Base-by-base conservation (phyloP, 2,329 filamentous ascomycete genomes). In the Aspergillus ochraceoroseus region DNA sequence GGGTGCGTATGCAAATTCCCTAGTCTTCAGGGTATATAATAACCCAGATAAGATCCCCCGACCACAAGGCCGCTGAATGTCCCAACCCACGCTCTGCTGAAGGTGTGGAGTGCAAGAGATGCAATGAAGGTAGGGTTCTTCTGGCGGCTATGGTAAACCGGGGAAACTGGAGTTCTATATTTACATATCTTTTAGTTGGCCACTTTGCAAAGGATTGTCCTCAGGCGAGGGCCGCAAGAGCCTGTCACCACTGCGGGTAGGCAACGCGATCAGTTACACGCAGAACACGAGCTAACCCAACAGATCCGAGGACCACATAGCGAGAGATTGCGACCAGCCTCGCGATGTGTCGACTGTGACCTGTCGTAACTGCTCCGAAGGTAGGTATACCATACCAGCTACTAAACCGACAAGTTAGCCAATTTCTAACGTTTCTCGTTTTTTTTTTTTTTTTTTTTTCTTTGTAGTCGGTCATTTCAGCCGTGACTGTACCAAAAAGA, bases 31-130 rank as follows among this genome's bases (percentile, higher is more conserved):
- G 19, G 14, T 7, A 4, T 30, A 13, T 17, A 26, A 27, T 50
- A 63, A 27, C 64, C 43, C 19, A n/a, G 12, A 19, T 18, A 34
- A 70, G 67, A 5, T 49, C 58, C 32, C 45, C 57, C 5, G 72
- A 70, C 1, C 74, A 77, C 49, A 66, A 64, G 35, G 66, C 71
- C 7, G 41, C 63, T 5, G 70, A 75, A 1, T 77, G 74, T 52
- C 63, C 69, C 2, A 65, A 72, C 38, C 65, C 67, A 7, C 67
- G 62, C 29, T 64, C 65, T 37, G 62, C 65, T 2, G 66, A 64
- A 20, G 61, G 61, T 7, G 61, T 73, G 7, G 68, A 73, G 47
- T 72, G 70, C 48, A 66, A 62, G 27, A 60, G 60, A 3, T 71
- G 69, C 58, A 61, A 63, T 18, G 55, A 70, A 51, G 53, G 66